Evolutionary conservation across 225 moss, liverwort and hornwort genomes (phyloP), one percentile per base, ranked within the genome.

Genomic region (Thuidium tamariscinum): DNA sequence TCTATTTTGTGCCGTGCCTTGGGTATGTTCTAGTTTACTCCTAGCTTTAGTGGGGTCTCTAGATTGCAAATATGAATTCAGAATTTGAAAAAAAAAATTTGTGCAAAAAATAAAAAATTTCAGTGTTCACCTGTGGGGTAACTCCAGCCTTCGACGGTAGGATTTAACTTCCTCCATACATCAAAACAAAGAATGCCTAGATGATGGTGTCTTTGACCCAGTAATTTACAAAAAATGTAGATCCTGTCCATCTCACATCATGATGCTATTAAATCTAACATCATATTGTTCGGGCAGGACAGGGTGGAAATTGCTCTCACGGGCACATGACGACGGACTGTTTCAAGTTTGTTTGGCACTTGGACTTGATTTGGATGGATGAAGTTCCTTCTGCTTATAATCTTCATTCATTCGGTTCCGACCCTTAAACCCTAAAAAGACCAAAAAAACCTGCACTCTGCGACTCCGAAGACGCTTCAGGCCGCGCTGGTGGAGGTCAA

Each of bases 351-450:
- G 18, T 16, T 61, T 11, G 73, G 32, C 59, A 86, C 77, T 39
- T 77, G 77, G 49, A 86, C 82, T 39, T 32, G 48, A 48, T 34
- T 10, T 34, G 8, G 42, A 83, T 74, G 79, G 48, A 79, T 67
- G 75, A 15, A 10, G 2, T 19, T 0, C 12, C 5, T 3, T 70
- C 13, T 3, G 3, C 10, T 2, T 8, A 3, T 6, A 4, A 52
- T 39, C 22, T 49, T 74, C 62, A 77, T 85, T 46, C 62, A 12
- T 72, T 56, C 37, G 3, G 2, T 32, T 5, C 5, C 36, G 19
- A 14, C 51, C 5, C 75, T 56, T 67, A 82, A 87, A 75, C 89
- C 89, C 85, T 85, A 87, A 83, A 55, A 54, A 10, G 46, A 48
- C 48, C 11, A 8, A 8, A 8, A 8, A 11, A 48, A 11, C 48